These are phyloP conservation scores for Jamesozyma hellenica DNA, from an alignment of 805 yeast genomes.

Conservation along the genomic window DNA sequence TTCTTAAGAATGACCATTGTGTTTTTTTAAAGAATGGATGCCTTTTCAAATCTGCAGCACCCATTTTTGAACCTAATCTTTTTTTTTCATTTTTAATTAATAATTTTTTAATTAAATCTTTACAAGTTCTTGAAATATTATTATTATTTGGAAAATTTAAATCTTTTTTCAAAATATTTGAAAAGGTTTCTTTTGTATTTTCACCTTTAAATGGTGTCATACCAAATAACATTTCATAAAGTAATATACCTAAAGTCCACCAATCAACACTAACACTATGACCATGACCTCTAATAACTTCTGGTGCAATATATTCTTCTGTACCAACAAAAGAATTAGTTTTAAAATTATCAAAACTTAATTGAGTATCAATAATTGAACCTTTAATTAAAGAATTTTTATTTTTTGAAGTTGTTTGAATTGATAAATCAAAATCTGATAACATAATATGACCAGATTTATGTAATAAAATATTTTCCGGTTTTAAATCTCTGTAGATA, in stretches of 20 bases:
- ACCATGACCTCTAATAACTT: slow-evolving; percentile 92
- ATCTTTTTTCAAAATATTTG: slow-evolving; percentile 75
- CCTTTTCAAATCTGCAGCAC: slow-evolving; percentile 88
- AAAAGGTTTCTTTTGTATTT: slow-evolving; percentile 80
- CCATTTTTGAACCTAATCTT: slow-evolving; percentile 82
- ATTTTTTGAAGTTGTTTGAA: slow-evolving; percentile 63
- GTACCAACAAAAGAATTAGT: slow-evolving; percentile 98
- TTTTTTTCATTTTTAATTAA: slow-evolving; percentile 82
- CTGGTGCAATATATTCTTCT: slow-evolving; percentile 97
- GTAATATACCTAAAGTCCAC: slow-evolving; percentile 96
- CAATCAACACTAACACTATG: slow-evolving; percentile 98
- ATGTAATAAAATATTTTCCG: slow-evolving; percentile 88
- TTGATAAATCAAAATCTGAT: slow-evolving; percentile 90
- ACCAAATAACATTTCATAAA: slow-evolving; percentile 92
- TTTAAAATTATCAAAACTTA: slow-evolving; percentile 90
- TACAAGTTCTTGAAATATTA: slow-evolving; percentile 63
- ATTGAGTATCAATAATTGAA: slow-evolving; percentile 68
- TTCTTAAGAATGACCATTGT: slow-evolving; percentile 91
- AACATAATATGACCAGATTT: slow-evolving; percentile 98
- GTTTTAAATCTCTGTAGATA: slow-evolving; percentile 91
- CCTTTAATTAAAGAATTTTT: slow-evolving; percentile 49
- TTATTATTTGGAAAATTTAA: slow-evolving; percentile 67
- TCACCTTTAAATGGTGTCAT: slow-evolving; percentile 94
- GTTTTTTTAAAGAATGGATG: slow-evolving; percentile 86
- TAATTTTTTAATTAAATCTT: slow-evolving; percentile 66